Evolutionary conservation across 495 filamentous ascomycete genomes (phyloP), one percentile per base, ranked within the genome.

Genomic region (Hypoxylon fuscum): DNA sequence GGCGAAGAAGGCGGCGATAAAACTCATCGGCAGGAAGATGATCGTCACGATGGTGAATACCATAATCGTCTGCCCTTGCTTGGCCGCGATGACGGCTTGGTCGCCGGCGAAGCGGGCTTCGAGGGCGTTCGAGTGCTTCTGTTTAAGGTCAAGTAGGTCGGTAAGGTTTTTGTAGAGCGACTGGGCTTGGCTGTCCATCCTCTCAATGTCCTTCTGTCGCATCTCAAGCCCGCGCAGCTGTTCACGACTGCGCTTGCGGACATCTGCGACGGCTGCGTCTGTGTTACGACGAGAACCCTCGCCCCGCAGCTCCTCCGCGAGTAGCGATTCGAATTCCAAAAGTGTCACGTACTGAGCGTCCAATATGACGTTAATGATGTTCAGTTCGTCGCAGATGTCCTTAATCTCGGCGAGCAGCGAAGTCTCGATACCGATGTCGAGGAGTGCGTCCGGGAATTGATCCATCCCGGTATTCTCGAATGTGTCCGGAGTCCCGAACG

Each of bases 41-140:
- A 88, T 88, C 0, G 86, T 89, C 5, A 89, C 87, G 56, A 90
- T 85, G 5, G 88, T 92, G 60, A 91, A 91, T 6, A 91, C 82
- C 81, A 92, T 86, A 55, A 90, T 86, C 3, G 87, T 89, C 61
- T 89, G 86, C n/a, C 82, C 81, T 65, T 91, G 88, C n/a, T 81
- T 74, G 0, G 83, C 83, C 0, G 87, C 88, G 2, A 83, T 84
- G 1, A 83, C 79, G 1, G 87, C 86, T 61, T 90, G 86, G 43
- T 89, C 85, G 21, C 88, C 79, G 0, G 88, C 85, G 61, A 88
- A 89, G 8, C 87, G 79, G 2, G 88, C 88, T 60, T 91, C 88
- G 32, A 88, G 84, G 3, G 85, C 86, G 72, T 89, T 90, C 47
- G 87, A 87, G 42, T 90, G 85, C 74, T 90, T 91, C 59, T 91